A percentile compares a stretch with the other conserved stretches of the same genome.
Conservation (phyloP, 2,329 filamentous ascomycete species). For the Hypocrella siamensis region DNA sequence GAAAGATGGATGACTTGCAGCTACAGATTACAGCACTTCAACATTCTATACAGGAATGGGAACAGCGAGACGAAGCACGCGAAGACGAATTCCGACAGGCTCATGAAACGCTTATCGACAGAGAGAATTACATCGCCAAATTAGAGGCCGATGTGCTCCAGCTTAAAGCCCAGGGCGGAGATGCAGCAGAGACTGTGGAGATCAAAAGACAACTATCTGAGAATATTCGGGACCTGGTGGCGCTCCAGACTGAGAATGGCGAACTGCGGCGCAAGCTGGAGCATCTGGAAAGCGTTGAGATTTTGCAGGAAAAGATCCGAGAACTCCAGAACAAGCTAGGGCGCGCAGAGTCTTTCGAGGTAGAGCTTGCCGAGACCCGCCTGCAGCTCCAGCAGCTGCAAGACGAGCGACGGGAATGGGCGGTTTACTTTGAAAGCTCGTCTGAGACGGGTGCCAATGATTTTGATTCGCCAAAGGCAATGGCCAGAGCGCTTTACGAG, state of each 20-base stretch:
- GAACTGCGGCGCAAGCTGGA: slow-evolving; percentile 70
- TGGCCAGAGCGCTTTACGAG: slow-evolving; percentile 71
- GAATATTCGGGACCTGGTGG: slow-evolving; percentile 81
- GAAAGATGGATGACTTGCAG: slow-evolving; percentile 37
- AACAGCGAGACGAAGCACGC: slow-evolving; percentile 39
- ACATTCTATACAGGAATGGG: slow-evolving; percentile 38
- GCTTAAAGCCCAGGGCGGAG: slow-evolving; percentile 73
- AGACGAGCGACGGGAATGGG: slow-evolving; percentile 48
- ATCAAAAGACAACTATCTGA: slow-evolving; percentile 78
- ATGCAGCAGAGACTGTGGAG: slow-evolving; percentile 68
- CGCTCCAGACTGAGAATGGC: slow-evolving; percentile 63
- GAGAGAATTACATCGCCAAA: slow-evolving; percentile 54
- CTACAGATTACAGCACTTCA: slow-evolving; percentile 30
- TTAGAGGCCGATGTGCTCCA: slow-evolving; percentile 73
- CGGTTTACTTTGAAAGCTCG: slow-evolving; percentile 33
- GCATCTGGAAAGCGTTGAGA: slow-evolving; percentile 74
- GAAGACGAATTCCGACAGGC: slow-evolving; percentile 40
- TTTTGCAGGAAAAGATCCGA: slow-evolving; percentile 91
- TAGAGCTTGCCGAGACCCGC: slow-evolving; percentile 63
- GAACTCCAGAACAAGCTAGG: slow-evolving; percentile 64
- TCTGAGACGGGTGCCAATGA: slow-evolving; percentile 45
- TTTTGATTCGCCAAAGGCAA: slow-evolving; percentile 75
- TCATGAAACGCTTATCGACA: slow-evolving; percentile 52
- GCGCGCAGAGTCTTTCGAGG: slow-evolving; percentile 55
- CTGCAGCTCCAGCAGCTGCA: slow-evolving; percentile 77